phyloP scores from a whole-genome alignment of 2,329 filamentous ascomycete species.

The Knufia fluminis region DNA sequence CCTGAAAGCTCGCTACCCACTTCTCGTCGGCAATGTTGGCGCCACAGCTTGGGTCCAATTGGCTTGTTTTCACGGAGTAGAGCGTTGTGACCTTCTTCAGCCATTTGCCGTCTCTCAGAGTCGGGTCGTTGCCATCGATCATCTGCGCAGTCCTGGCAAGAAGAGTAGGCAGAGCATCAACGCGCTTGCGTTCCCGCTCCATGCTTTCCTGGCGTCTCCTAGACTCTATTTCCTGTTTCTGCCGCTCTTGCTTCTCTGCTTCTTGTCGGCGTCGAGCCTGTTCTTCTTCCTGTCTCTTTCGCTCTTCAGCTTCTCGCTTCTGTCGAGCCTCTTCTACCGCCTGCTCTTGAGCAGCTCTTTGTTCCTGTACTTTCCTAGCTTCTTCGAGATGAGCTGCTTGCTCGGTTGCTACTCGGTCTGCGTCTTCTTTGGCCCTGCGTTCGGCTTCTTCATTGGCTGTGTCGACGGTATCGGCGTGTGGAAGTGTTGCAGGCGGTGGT shows the following conservation, averaged over 20 bases:
- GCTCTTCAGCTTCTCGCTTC: conserved; percentile 21
- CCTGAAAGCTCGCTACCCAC: conserved; percentile 42
- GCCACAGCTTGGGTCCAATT: conserved; percentile 34
- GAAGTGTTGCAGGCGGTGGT: conserved; percentile 4
- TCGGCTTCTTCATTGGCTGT: conserved; percentile 10
- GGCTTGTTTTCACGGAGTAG: conserved; percentile 34
- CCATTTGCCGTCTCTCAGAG: conserved; percentile 35
- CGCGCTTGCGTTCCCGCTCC: conserved; percentile 37
- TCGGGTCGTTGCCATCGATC: conserved; percentile 34
- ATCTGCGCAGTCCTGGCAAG: conserved; percentile 38
- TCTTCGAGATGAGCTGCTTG: conserved; percentile 10
- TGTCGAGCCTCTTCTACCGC: conserved; percentile 10
- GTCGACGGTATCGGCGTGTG: conserved; percentile 3
- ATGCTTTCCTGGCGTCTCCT: conserved; percentile 32
- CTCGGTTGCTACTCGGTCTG: background rate
- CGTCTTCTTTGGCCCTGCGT: background rate
- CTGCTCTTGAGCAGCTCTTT: conserved; percentile 7
- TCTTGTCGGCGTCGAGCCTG: conserved; percentile 33
- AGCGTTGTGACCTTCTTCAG: conserved; percentile 39
- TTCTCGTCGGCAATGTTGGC: conserved; percentile 32
- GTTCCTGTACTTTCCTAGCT: conserved; percentile 16
- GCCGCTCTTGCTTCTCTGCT: conserved; percentile 34
- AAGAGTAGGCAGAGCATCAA: conserved; percentile 37
- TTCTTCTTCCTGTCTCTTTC: conserved; percentile 33
- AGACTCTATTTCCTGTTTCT: conserved; percentile 30